A percentile compares a stretch with the other conserved stretches of the same genome.
phyloP scores from a whole-genome alignment of 2,329 filamentous ascomycete species.

The Cladosporium austrohemisphaericum region DNA sequence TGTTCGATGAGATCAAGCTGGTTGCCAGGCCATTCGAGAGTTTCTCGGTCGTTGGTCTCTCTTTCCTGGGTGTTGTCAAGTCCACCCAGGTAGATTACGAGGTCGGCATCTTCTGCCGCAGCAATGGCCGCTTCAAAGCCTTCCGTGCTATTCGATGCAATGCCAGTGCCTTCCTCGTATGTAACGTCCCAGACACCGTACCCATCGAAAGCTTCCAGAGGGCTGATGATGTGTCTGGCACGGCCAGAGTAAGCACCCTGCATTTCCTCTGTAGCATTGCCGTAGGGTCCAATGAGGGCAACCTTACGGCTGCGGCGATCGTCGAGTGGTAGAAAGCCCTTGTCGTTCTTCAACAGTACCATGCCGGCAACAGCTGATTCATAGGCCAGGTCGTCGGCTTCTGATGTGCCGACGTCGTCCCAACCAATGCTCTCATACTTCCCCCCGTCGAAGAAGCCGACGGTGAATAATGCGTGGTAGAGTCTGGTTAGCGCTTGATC shows the following conservation, averaged over 20 bases:
- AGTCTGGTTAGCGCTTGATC: conserved; percentile 49
- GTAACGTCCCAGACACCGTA: conserved; percentile 12
- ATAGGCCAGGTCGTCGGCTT: conserved; percentile 46
- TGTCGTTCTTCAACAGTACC: conserved; percentile 49
- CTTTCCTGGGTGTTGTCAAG: conserved; percentile 41
- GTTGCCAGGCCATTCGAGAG: conserved; percentile 42
- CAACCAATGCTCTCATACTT: conserved; percentile 51
- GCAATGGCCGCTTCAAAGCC: conserved; percentile 19
- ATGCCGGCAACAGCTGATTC: conserved; percentile 44
- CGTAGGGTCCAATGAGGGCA: conserved; percentile 55
- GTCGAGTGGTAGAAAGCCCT: conserved; percentile 37
- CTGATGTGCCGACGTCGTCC: conserved; percentile 51
- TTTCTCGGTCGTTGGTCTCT: conserved; percentile 39
- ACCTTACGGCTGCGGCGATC: conserved; percentile 32
- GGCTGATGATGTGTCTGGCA: conserved; percentile 21
- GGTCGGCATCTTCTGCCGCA: conserved; percentile 20
- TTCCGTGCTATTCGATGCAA: conserved; percentile 18
- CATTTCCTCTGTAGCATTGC: conserved; percentile 51
- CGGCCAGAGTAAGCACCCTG: conserved; percentile 40
- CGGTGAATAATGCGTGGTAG: conserved; percentile 50
- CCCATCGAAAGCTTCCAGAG: conserved; percentile 20
- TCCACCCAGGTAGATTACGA: conserved; percentile 25
- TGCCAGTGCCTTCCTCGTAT: conserved; percentile 20
- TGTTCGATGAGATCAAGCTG: conserved; percentile 40
- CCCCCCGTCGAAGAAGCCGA: conserved; percentile 53